These are phyloP conservation scores for Podospora tetraspora DNA, from an alignment of 495 filamentous ascomycete species.

Conservation along the genomic window DNA sequence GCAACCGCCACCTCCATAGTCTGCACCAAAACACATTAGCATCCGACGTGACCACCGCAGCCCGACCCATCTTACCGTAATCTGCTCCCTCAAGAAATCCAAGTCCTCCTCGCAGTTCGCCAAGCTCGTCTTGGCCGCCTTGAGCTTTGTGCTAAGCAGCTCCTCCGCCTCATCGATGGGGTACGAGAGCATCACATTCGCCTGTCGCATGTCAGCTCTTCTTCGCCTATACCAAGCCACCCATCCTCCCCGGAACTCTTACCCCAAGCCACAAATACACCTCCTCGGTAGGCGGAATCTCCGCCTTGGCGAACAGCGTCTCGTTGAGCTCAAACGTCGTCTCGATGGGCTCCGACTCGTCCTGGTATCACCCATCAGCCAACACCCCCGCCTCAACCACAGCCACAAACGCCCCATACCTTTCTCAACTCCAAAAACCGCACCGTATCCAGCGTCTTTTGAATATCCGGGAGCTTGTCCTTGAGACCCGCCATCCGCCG, in stretches of 20 bases:
- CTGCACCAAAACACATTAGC: constrained; percentile 43
- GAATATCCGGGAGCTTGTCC: constrained; percentile 96
- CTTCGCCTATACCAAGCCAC: too few relatives aligned
- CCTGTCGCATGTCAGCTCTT: constrained; percentile 42
- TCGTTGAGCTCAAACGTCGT: constrained; percentile 96
- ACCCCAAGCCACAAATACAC: constrained; percentile 95
- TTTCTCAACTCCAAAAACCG: constrained; percentile 68
- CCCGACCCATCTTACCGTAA: constrained; percentile 60
- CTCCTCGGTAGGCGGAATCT: constrained; percentile 76
- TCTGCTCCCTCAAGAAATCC: constrained; percentile 93
- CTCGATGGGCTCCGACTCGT: constrained; percentile 62
- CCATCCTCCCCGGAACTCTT: constrained; percentile 22
- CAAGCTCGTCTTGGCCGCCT: constrained; percentile 71
- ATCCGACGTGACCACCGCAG: not conserved
- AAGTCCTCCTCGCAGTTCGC: constrained; percentile 90
- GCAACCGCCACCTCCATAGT: constrained; percentile 96
- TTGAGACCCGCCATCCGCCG: constrained; percentile 73
- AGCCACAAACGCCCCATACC: constrained; percentile 33
- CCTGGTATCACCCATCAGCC: constrained; percentile 18
- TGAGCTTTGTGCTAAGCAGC: constrained; percentile 71
- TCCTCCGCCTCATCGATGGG: constrained; percentile 78
- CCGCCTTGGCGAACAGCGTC: constrained; percentile 86
- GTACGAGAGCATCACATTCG: constrained; percentile 97
- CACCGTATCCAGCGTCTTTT: constrained; percentile 94
- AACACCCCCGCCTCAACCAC: too few relatives aligned